These are phyloP conservation scores for Colletotrichum cereale DNA, from an alignment of 2,329 filamentous ascomycete species.

Conservation along the genomic window DNA sequence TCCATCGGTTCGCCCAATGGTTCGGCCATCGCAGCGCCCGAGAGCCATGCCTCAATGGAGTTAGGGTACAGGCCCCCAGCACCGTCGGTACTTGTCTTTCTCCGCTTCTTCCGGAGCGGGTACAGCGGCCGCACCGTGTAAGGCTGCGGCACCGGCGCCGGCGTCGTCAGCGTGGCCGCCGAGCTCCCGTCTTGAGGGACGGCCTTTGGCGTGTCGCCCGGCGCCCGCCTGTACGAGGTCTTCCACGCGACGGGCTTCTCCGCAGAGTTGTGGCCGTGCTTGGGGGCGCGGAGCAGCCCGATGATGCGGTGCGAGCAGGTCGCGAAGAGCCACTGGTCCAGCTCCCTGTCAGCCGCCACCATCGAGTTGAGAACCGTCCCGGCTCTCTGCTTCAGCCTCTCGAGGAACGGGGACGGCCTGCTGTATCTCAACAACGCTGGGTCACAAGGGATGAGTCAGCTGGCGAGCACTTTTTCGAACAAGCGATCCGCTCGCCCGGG, in stretches of 20 bases:
- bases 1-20: not conserved
- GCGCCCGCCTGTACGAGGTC: not conserved
- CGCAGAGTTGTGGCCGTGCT: not conserved
- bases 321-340: not conserved
- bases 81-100: not conserved
- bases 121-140: not conserved
- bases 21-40: accelerated
- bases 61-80: too few relatives aligned
- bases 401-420: not conserved
- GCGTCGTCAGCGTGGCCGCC: not conserved
- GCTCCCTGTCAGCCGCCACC: not conserved
- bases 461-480: too few relatives aligned
- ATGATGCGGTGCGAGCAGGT: not conserved
- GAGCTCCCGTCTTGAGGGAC: not conserved
- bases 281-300: not conserved
- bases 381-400: not conserved
- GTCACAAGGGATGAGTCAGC: not conserved
- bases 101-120: not conserved
- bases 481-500: too few relatives aligned
- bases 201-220: not conserved
- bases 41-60: accelerated
- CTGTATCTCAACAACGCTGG: slow-evolving; percentile 6
- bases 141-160: not conserved
- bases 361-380: not conserved
- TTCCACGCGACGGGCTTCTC: not conserved